A percentile compares a stretch with the other conserved stretches of the same genome.
Conservation (phyloP, 495 filamentous ascomycete genomes). For the Achaetomiella virescens region DNA sequence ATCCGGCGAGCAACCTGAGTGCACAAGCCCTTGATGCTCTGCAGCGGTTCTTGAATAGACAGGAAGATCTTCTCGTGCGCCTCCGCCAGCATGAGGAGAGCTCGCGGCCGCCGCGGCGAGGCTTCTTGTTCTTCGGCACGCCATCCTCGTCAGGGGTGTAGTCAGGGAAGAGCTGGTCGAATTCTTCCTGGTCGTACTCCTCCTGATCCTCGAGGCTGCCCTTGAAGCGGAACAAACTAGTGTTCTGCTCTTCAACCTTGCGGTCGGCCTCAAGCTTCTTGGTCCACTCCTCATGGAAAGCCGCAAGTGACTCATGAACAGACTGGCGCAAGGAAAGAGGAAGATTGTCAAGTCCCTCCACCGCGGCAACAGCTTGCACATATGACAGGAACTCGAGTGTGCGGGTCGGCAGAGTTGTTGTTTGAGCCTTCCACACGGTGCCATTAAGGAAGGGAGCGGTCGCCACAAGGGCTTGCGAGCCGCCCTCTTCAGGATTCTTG, state of each 20-base stretch:
- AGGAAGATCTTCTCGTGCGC: constrained; percentile 47
- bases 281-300: constrained; percentile 74
- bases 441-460: constrained; percentile 62
- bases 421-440: constrained; percentile 19
- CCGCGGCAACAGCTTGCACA: constrained; percentile 31
- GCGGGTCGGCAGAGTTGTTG: constrained; percentile 29
- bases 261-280: constrained; percentile 65
- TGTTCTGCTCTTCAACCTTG: constrained; percentile 60
- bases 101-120: constrained; percentile 32
- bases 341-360: constrained; percentile 39
- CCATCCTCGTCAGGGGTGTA: constrained; percentile 46
- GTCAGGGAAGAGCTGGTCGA: constrained; percentile 73
- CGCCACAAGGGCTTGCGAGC: constrained; percentile 38
- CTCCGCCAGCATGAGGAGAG: constrained; percentile 40
- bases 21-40: constrained; percentile 35
- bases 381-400: constrained; percentile 44
- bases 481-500: constrained; percentile 19
- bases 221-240: constrained; percentile 72
- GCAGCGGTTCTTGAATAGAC: constrained; percentile 24
- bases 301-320: constrained; percentile 52
- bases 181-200: constrained; percentile 68
- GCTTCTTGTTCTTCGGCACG: constrained; percentile 16
- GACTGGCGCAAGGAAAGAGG: constrained; percentile 26
- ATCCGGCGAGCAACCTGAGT: constrained; percentile 33
- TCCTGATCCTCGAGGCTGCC: constrained; percentile 68